A percentile compares a stretch with the other conserved stretches of the same genome.
Conservation (phyloP, 169 alveolate species). For the Eimeria maxima region DNA sequence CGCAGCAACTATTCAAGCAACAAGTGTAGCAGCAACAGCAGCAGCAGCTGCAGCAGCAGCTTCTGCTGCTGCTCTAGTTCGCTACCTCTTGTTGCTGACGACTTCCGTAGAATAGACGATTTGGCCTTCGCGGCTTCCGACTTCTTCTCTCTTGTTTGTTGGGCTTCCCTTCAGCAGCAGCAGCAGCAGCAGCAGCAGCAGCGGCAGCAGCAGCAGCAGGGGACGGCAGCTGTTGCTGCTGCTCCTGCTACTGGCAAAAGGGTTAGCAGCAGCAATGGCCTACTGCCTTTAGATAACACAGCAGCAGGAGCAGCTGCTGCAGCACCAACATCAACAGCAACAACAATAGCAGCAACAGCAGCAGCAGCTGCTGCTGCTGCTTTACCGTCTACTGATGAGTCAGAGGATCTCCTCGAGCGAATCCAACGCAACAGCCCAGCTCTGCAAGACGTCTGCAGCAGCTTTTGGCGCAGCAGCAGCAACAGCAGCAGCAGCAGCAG, state of each 20-base stretch:
- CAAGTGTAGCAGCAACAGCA: constrained; percentile 35
- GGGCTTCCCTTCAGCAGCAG: constrained; percentile 33
- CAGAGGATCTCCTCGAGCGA: neutral
- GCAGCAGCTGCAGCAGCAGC: neutral
- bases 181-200: constrained; percentile 14
- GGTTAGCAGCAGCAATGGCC: neutral
- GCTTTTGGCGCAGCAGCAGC: constrained; percentile 9
- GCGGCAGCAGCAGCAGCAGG: constrained; percentile 8
- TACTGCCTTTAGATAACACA: neutral
- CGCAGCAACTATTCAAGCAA: neutral
- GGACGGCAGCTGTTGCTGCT: neutral
- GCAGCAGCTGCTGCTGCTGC: neutral
- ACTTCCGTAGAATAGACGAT: constrained; percentile 1
- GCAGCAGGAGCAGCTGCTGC: neutral
- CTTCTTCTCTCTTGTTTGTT: constrained; percentile 36
- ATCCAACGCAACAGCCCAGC: constrained; percentile 43
- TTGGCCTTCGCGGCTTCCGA: neutral
- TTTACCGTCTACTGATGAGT: neutral
- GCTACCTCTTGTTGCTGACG: neutral
- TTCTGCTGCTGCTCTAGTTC: neutral
- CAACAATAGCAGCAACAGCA: neutral
- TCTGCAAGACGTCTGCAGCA: constrained; percentile 35
- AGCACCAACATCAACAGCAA: neutral
- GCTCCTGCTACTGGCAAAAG: constrained; percentile 1
- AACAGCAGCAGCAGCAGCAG: constrained; percentile 69